phyloP scores from a whole-genome alignment of 306 rosid species.

The Potentilla sterilis region DNA sequence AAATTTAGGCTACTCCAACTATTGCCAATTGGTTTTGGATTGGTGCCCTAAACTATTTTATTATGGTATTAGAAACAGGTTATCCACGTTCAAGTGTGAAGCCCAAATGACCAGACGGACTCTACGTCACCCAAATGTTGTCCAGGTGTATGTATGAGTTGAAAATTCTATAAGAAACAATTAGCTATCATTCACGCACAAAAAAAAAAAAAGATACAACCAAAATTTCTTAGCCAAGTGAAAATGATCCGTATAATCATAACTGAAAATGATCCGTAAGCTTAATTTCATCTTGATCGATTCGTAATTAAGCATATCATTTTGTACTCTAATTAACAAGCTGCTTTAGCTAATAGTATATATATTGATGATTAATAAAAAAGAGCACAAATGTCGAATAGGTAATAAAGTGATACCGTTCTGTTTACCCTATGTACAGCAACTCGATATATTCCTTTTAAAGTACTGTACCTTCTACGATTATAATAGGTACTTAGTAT shows the following conservation, averaged over 20 bases:
- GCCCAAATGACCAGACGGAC: too few species aligned
- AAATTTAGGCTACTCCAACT: too few species aligned
- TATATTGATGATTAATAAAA: not conserved
- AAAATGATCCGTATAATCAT: too few species aligned
- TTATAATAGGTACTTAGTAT: conserved; percentile 39
- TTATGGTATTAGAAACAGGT: too few species aligned
- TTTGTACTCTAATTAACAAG: not conserved
- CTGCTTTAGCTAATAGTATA: not conserved
- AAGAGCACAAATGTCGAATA: conserved; percentile 7
- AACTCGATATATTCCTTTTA: conserved; percentile 14
- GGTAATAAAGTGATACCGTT: conserved; percentile 14
- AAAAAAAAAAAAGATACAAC: conserved; percentile 18
- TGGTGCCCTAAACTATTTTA: too few species aligned
- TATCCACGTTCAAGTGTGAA: too few species aligned
- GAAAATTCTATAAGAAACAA: not conserved
- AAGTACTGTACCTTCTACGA: conserved; percentile 37
- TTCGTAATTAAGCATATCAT: not conserved
- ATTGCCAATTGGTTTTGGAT: not conserved
- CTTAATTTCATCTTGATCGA: not conserved
- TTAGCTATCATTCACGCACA: not conserved
- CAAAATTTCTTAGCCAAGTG: conserved; percentile 1
- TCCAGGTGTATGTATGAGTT: too few species aligned
- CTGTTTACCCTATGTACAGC: conserved; percentile 50
- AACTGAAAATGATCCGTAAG: too few species aligned
- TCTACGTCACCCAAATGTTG: too few species aligned